Conservation (phyloP, 768 basidiomycete genomes). For the Tephrocybe sp. region DNA sequence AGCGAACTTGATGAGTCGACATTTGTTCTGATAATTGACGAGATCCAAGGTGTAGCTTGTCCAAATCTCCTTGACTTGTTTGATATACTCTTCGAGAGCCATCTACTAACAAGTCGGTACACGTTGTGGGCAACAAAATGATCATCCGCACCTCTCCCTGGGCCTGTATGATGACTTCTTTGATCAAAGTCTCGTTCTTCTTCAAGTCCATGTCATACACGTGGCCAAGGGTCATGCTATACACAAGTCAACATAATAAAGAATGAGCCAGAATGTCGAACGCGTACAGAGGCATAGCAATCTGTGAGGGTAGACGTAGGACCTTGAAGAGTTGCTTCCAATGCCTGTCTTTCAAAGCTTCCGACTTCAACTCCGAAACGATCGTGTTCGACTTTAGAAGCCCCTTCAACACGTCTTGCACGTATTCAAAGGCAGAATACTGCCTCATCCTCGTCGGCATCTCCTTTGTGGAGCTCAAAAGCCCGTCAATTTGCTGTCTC, state of each 20-base stretch:
- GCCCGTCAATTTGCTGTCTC: constrained; percentile 89
- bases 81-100: constrained; percentile 94
- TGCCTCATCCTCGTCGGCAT: constrained; percentile 99
- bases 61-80: constrained; percentile 97
- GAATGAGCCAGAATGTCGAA: neutral
- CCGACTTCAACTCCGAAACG: constrained; percentile 94
- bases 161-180: constrained; percentile 94
- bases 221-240: constrained; percentile 87
- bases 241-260: constrained; percentile 6
- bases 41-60: constrained; percentile 93
- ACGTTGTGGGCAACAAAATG: constrained; percentile 19
- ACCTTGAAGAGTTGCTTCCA: constrained; percentile 98
- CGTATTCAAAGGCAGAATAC: constrained; percentile 98
- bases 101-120: constrained; percentile 49
- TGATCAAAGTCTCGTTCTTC: constrained; percentile 87
- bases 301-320: constrained; percentile 71
- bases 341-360: constrained; percentile 95
- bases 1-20: constrained; percentile 82
- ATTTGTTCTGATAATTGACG: constrained; percentile 98
- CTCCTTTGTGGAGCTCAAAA: constrained; percentile 92
- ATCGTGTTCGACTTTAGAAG: constrained; percentile 88
- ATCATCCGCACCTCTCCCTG: constrained; percentile 79
- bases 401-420: constrained; percentile 85
- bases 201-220: constrained; percentile 97
- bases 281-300: constrained; percentile 71